phyloP scores from a whole-genome alignment of 148 eudicot species.

The Fagopyrum tataricum region DNA sequence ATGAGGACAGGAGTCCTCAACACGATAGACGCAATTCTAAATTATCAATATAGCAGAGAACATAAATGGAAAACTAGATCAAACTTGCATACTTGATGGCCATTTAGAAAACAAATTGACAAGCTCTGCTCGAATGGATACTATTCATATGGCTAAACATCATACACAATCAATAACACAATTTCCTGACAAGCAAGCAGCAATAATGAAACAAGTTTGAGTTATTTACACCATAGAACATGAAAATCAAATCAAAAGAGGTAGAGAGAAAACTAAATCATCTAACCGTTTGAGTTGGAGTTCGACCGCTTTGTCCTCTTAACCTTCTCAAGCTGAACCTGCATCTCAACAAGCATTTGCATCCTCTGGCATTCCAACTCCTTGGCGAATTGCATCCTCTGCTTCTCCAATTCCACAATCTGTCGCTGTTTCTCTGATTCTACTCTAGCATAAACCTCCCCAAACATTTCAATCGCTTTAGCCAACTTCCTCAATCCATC shows the following conservation, averaged over 20 bases:
- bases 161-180: not conserved
- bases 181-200: not conserved
- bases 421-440: conserved; percentile 66
- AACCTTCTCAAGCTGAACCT: conserved; percentile 66
- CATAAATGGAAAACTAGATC: not conserved
- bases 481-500: conserved; percentile 58
- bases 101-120: not conserved
- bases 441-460: conserved; percentile 57
- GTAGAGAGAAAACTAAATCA: not conserved
- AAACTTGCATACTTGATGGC: not conserved
- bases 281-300: conserved; percentile 55
- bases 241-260: not conserved
- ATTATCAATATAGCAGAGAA: not conserved
- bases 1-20: not conserved
- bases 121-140: not conserved
- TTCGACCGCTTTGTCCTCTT: conserved; percentile 48
- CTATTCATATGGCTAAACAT: not conserved
- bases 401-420: conserved; percentile 72
- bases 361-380: conserved; percentile 79
- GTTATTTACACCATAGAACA: not conserved
- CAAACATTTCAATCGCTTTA: conserved; percentile 66
- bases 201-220: not conserved
- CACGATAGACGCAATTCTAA: not conserved
- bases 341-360: conserved; percentile 77
- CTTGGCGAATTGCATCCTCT: conserved; percentile 69